phyloP scores from a whole-genome alignment of 257 asterid genomes.

The Salvia miltiorrhiza region DNA sequence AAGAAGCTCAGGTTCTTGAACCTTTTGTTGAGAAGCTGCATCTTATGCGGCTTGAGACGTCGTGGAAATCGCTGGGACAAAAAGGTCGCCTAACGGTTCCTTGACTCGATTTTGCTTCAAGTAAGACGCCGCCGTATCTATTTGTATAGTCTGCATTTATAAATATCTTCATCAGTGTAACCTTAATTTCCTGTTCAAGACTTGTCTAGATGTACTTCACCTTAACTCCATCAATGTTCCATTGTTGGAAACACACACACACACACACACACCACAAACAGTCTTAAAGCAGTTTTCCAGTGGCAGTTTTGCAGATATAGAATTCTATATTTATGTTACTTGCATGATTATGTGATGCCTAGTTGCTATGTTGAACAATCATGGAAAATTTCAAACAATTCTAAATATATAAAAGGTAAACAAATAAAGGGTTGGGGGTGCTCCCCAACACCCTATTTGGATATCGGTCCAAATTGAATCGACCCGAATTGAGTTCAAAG shows the following conservation, averaged over 20 bases:
- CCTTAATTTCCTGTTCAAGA: neutral
- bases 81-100: conserved; percentile 50
- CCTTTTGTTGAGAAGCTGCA: conserved; percentile 85
- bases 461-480: no score
- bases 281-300: neutral
- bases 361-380: neutral
- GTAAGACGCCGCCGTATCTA: neutral
- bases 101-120: conserved; percentile 27
- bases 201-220: conserved; percentile 16
- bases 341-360: neutral
- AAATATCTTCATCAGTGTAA: neutral
- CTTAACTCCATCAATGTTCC: neutral
- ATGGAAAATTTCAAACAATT: neutral
- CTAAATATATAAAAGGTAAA: no score
- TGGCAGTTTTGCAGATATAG: neutral
- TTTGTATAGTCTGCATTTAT: conserved; percentile 3
- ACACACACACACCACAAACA: no score
- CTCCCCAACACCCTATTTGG: no score
- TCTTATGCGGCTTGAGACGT: conserved; percentile 57
- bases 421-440: no score
- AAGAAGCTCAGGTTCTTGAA: conserved; percentile 67
- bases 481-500: no score
- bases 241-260: no score
- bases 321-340: neutral
- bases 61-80: conserved; percentile 66